Conservation (phyloP, 1,284 basidiomycete species). For the Hypsizygus ulmarius region DNA sequence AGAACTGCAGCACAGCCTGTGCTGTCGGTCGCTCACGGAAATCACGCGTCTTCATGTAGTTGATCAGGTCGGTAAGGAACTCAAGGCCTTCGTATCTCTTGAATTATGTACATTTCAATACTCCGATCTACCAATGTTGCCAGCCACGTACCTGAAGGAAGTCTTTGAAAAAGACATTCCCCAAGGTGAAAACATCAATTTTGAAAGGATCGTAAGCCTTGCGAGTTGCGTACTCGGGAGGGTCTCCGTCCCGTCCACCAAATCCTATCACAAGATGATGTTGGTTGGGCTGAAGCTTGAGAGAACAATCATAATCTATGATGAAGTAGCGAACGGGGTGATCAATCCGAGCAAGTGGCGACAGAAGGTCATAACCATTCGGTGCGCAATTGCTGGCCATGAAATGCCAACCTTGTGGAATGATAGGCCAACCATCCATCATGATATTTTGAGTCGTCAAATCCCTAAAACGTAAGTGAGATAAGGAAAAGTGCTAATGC, state of each 20-base stretch:
- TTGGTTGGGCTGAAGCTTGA: conserved; percentile 21
- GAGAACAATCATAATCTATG: conserved; percentile 29
- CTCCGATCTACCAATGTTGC: background rate
- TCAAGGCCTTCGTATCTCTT: conserved; percentile 27
- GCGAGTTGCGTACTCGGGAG: conserved; percentile 23
- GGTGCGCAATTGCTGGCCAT: conserved; percentile 23
- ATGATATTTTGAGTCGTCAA: conserved; percentile 31
- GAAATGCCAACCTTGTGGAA: conserved; percentile 31
- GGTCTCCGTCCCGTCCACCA: conserved; percentile 26
- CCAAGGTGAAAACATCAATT: conserved; percentile 29
- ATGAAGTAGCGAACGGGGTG: conserved; percentile 30
- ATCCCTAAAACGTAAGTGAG: conserved; percentile 19
- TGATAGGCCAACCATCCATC: conserved; percentile 31
- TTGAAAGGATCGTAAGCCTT: conserved; percentile 29
- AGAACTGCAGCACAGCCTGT: no score
- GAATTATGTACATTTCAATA: background rate
- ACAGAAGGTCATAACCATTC: conserved; percentile 22
- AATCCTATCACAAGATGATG: conserved; percentile 21
- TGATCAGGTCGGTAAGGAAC: conserved; percentile 21
- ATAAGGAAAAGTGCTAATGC: background rate
- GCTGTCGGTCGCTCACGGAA: no score
- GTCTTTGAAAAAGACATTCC: conserved; percentile 27
- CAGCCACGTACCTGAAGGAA: conserved; percentile 21
- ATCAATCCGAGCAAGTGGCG: conserved; percentile 23
- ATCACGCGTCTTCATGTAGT: background rate